Percentiles rank a stretch among this genome's conserved stretches.
phyloP scores from a whole-genome alignment of 2,329 filamentous ascomycete genomes.

The Aspergillus luchuensis region DNA sequence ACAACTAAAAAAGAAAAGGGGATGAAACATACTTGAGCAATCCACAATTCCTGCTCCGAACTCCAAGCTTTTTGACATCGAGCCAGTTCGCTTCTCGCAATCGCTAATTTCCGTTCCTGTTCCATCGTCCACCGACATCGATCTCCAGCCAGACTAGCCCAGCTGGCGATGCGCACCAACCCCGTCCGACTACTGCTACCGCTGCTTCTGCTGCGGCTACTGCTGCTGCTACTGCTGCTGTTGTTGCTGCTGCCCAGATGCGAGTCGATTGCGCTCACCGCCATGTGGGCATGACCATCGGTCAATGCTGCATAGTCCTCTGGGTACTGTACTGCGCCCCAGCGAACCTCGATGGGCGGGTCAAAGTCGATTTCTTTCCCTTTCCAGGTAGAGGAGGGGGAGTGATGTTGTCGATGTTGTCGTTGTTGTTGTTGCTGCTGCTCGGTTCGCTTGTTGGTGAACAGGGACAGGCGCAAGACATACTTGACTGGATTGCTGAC shows the following conservation, averaged over 20 bases:
- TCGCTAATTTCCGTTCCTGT: constrained; percentile 31
- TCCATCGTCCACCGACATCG: constrained; percentile 31
- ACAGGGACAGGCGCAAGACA: constrained; percentile 23
- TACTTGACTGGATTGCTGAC: constrained; percentile 24
- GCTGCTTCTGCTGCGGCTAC: constrained; percentile 14
- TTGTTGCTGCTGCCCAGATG: constrained; percentile 14
- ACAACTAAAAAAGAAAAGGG: no score
- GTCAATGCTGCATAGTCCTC: not conserved
- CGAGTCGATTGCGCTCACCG: constrained; percentile 21
- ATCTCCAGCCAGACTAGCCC: constrained; percentile 34
- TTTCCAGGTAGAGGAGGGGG: constrained; percentile 12
- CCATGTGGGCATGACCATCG: constrained; percentile 16
- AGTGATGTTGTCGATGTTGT: no score
- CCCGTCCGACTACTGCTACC: constrained; percentile 17
- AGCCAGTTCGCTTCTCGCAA: constrained; percentile 32
- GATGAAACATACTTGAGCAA: constrained; percentile 33
- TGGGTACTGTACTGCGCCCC: constrained; percentile 1
- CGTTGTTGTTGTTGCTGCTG: not conserved
- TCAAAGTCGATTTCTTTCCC: constrained; percentile 14
- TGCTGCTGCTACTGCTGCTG: constrained; percentile 13
- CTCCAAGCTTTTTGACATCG: constrained; percentile 41
- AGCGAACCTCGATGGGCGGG: constrained; percentile 2
- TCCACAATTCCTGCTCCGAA: constrained; percentile 40
- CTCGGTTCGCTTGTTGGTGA: constrained; percentile 19
- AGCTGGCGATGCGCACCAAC: constrained; percentile 31